These are phyloP conservation scores for Aspergillus sclerotioniger DNA, from an alignment of 495 filamentous ascomycete genomes.

Conservation along the genomic window DNA sequence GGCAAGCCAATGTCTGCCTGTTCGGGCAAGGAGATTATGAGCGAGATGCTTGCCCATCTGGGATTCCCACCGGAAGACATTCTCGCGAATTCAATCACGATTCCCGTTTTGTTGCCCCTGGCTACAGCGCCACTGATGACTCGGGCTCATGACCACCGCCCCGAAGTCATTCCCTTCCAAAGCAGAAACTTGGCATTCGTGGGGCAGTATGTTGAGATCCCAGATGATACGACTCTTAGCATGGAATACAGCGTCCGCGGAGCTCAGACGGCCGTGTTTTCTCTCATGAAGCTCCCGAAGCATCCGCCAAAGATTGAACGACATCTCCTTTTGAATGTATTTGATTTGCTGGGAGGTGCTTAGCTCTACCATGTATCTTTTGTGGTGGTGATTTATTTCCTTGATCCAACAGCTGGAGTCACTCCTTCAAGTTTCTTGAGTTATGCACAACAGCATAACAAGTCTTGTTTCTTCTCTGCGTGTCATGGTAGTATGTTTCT, in stretches of 20 bases:
- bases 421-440: too few species aligned
- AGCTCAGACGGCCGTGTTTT: conserved; percentile 38
- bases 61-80: conserved; percentile 17
- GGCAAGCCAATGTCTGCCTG: conserved; percentile 40
- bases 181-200: conserved; percentile 37
- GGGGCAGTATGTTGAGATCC: conserved; percentile 44
- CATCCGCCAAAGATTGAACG: conserved; percentile 8
- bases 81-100: conserved; percentile 19
- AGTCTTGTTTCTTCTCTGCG: too few species aligned
- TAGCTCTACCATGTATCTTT: too few species aligned
- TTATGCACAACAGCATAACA: neutral
- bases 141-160: conserved; percentile 28
- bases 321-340: conserved; percentile 19
- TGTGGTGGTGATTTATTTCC: too few species aligned
- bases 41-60: conserved; percentile 36
- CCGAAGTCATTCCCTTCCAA: conserved; percentile 30
- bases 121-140: conserved; percentile 35
- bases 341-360: conserved; percentile 10
- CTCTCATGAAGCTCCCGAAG: conserved; percentile 20
- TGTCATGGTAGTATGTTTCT: too few species aligned
- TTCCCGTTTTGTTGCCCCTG: conserved; percentile 36
- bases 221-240: conserved; percentile 36
- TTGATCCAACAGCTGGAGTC: too few species aligned
- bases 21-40: conserved; percentile 37
- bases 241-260: conserved; percentile 43